These are phyloP conservation scores for Sparassis latifolia DNA, from an alignment of 1,284 basidiomycete genomes.

Conservation along the genomic window DNA sequence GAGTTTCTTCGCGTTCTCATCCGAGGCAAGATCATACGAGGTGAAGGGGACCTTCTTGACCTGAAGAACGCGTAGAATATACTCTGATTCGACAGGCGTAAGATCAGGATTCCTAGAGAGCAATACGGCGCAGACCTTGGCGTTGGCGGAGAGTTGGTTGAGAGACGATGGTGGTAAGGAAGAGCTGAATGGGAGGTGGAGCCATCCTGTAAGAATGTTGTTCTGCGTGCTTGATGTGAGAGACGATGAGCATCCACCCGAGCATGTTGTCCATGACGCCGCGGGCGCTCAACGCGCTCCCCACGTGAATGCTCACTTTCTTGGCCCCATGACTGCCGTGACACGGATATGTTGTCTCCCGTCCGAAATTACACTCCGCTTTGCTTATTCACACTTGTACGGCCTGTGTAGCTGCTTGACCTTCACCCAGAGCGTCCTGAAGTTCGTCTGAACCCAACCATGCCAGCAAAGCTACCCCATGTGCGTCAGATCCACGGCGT, in stretches of 20 bases:
- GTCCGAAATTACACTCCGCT: no score
- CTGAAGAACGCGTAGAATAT: conserved; percentile 69
- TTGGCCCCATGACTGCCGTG: background rate
- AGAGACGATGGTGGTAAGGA: conserved; percentile 80
- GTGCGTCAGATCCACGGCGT: conserved; percentile 10
- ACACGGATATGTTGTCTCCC: no score
- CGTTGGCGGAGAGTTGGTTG: conserved; percentile 68
- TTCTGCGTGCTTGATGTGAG: background rate
- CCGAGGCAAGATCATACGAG: conserved; percentile 77
- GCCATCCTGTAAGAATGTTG: conserved; percentile 38
- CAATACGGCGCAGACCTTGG: conserved; percentile 32
- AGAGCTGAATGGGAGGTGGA: conserved; percentile 72
- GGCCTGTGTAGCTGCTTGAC: no score
- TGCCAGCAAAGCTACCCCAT: conserved; percentile 11
- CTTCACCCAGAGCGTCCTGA: no score
- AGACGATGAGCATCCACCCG: background rate
- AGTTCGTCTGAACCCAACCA: background rate
- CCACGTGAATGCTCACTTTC: no score
- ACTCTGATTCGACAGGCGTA: conserved; percentile 40
- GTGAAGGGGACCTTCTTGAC: conserved; percentile 76
- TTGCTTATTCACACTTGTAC: no score
- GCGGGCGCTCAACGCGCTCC: background rate
- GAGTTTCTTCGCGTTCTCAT: conserved; percentile 69
- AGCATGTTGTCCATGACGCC: background rate
- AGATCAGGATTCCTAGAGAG: background rate